Evolutionary conservation across 345 rosid species (phyloP), one percentile per base, ranked within the genome.

Genomic region (Psidium guajava): DNA sequence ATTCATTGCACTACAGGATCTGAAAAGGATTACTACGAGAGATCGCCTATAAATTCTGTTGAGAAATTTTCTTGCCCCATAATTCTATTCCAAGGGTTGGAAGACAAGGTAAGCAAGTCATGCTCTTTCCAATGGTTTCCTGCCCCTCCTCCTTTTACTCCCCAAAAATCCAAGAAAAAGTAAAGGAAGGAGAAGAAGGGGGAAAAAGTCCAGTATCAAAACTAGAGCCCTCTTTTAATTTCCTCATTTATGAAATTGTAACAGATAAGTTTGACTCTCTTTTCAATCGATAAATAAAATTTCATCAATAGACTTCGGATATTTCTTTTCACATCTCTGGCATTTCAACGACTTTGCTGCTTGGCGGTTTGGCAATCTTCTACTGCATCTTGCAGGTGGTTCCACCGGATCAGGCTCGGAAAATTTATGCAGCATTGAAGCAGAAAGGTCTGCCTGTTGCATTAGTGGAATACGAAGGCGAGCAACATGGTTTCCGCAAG

Each of bases 401-500:
- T 69, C 92, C 96, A 13, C 99, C 98, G 0, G 96, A 92, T 80
- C 99, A 96, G 91, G 96, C 99, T 85, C 94, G 97, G 85, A 93
- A 89, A 91, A 95, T 97, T 83, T 93, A 95, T 93, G 54, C 58
- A 83, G 98, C 98, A 59, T 61, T 96, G 89, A 97, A 95, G 91
- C 90, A 90, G 59, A 97, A 97, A 85, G 95, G 99, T 87, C 88
- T 97, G 83, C 98, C 99, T 25, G 98, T 96, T 90, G 99, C 98
- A 47, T 98, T 94, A 47, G 95, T 97, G 83, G 98, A 95, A 91
- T 97, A 97, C 11, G 98, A 97, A 88, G 98, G 98, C 58, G 99
- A 97, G 86, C 98, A 96, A 56, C 99, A 97, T 50, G 99, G 99
- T 83, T 97, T 97, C 85, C 96, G 98, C 85, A 97, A 96, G 96